Conservation (phyloP, 148 eudicot genomes). For the Rheum nobile region DNA sequence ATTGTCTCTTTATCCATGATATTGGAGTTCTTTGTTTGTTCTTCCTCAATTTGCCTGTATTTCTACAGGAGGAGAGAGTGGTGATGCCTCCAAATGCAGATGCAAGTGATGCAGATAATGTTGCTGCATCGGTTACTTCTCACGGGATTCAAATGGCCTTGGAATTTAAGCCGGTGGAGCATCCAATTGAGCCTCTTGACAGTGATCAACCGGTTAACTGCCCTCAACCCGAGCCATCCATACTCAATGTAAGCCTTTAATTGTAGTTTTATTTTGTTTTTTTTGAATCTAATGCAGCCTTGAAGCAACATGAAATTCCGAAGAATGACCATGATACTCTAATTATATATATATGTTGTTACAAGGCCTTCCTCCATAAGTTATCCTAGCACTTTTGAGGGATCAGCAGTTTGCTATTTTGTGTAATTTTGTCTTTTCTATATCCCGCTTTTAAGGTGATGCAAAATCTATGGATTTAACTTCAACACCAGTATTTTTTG, state of each 20-base stretch:
- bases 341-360: neutral
- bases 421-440: neutral
- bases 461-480: neutral
- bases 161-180: constrained; percentile 84
- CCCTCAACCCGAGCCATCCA: constrained; percentile 85
- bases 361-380: neutral
- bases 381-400: neutral
- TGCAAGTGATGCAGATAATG: constrained; percentile 18
- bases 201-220: constrained; percentile 73
- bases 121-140: constrained; percentile 15
- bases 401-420: neutral
- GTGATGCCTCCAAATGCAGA: constrained; percentile 31
- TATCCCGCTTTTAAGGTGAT: neutral
- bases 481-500: neutral
- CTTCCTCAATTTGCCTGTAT: neutral
- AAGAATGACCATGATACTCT: neutral
- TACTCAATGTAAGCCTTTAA: constrained; percentile 60
- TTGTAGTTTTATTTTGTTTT: neutral
- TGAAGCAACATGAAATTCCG: neutral
- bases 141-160: constrained; percentile 57
- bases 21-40: neutral
- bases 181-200: constrained; percentile 71
- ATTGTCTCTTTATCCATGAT: neutral
- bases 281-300: no score
- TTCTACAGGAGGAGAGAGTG: constrained; percentile 37